phyloP scores from a whole-genome alignment of 2,329 filamentous ascomycete genomes.

The Plectosphaerella plurivora region DNA sequence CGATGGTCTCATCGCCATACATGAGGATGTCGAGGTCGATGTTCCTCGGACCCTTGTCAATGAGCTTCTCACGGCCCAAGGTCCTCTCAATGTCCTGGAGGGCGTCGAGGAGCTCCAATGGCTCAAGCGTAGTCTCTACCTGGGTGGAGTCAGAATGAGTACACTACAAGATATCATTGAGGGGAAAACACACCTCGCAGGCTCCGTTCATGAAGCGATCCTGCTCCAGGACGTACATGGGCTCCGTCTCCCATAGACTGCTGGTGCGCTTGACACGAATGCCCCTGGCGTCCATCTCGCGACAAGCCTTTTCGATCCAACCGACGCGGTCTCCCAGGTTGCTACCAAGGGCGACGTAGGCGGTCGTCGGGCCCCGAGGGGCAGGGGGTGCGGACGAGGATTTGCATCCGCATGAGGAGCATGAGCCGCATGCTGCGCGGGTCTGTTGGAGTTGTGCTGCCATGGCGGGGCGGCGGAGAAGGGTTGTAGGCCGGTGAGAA shows the following conservation, averaged over 20 bases:
- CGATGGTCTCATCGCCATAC: slow-evolving; percentile 64
- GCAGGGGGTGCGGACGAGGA: slow-evolving; percentile 10
- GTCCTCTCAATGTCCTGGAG: slow-evolving; percentile 79
- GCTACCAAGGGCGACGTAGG: slow-evolving; percentile 86
- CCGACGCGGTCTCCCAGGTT: slow-evolving; percentile 83
- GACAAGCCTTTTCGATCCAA: slow-evolving; percentile 81
- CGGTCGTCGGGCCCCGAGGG: slow-evolving; percentile 35
- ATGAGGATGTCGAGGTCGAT: slow-evolving; percentile 93
- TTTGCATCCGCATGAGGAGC: slow-evolving; percentile 29
- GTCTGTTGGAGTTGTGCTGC: slow-evolving; percentile 2
- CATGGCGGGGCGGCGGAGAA: neutral
- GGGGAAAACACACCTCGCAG: slow-evolving; percentile 67
- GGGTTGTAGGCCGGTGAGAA: neutral
- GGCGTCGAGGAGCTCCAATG: slow-evolving; percentile 70
- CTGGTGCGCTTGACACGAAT: slow-evolving; percentile 79
- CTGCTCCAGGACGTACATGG: slow-evolving; percentile 95
- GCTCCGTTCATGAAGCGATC: slow-evolving; percentile 86
- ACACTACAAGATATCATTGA: neutral
- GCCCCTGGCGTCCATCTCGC: slow-evolving; percentile 66
- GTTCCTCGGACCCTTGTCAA: slow-evolving; percentile 91
- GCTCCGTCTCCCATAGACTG: slow-evolving; percentile 87
- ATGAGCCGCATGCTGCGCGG: slow-evolving; percentile 22
- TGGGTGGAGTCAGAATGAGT: slow-evolving; percentile 27
- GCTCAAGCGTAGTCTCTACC: slow-evolving; percentile 76
- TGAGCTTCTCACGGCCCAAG: slow-evolving; percentile 75